Evolutionary conservation across 1,139 yeast species (phyloP), one percentile per base, ranked within the genome.

Genomic region (Zygosaccharomyces pseudobailii): DNA sequence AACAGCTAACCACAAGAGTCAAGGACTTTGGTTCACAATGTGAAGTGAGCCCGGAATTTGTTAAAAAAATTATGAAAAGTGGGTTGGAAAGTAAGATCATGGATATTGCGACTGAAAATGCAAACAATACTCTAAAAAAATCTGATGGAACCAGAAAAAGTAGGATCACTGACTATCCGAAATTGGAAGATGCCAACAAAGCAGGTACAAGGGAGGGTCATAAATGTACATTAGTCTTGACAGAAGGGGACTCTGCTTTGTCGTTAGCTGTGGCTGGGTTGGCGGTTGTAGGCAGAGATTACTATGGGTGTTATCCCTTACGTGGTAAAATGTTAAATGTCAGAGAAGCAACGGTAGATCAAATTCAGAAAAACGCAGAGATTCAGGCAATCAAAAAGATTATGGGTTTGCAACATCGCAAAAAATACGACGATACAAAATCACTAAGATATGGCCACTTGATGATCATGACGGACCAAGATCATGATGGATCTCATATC

Each of bases 391-490:
- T 94, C 60, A 94, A 94, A 64, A 92, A 90, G 66, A 94, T 94
- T 59, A 85, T 94, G 73, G 99, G 99, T 22, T 73, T 94, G 48
- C 97, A 90, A 66, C 98, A 94, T 68, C 88, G 87, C 59, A 90
- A 89, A 70, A 76, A 74, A 35, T 94, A 94, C 65, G 83, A 82
- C 31, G 85, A 82, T 57, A 75, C 87, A 7, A 79, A 78, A 49
- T 82, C 84, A 8, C 73, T 94, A 53, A 81, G 99, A 64, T 94
- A 94, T 64, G 98, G 99, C 24, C 96, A 89, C 66, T 79, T 94
- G 43, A 92, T 94, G 97, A 89, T 94, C 63, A 94, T 94, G 98
- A 89, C 99, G 4, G 99, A 94, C 86, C 99, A 94, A 70, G 99
- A 94, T 87, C 96, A 90, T 61, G 99, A 94, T 76, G 99, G 99